Evolutionary conservation across 495 filamentous ascomycete species (phyloP).

Genomic region (Penicillium nucicola): DNA sequence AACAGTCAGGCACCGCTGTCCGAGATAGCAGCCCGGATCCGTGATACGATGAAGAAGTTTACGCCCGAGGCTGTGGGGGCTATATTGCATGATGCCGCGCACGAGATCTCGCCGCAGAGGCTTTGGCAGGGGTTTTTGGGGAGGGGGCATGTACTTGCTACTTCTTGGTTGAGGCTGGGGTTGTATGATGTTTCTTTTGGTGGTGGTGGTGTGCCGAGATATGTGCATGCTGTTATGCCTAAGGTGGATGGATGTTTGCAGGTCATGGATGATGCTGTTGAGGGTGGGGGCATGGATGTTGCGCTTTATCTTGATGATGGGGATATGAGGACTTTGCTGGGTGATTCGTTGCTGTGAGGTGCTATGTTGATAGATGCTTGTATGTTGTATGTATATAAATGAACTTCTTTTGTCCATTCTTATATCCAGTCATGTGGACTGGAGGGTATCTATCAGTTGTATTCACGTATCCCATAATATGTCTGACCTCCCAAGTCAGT

Average conservation of each 20-base stretch:
- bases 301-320: constrained; percentile 19
- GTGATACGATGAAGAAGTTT: constrained; percentile 21
- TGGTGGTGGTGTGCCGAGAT: constrained; percentile 7
- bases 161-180: constrained; percentile 24
- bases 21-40: constrained; percentile 15
- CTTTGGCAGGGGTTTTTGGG: constrained; percentile 36
- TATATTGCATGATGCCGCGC: constrained; percentile 26
- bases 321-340: constrained; percentile 25
- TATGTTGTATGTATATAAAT: neutral
- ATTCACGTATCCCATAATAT: no score
- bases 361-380: no score
- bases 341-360: neutral
- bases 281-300: constrained; percentile 23
- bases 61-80: constrained; percentile 16
- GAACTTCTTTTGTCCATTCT: no score
- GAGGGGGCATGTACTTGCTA: constrained; percentile 25
- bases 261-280: constrained; percentile 23
- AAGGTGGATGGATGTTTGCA: constrained; percentile 25
- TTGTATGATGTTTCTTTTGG: constrained; percentile 32
- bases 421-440: no score
- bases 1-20: neutral
- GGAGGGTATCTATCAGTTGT: no score
- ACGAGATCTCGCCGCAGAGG: constrained; percentile 28
- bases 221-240: constrained; percentile 21
- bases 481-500: no score